Evolutionary conservation across 2,329 filamentous ascomycete genomes (phyloP).

Genomic region (Xylariaceae sp.): DNA sequence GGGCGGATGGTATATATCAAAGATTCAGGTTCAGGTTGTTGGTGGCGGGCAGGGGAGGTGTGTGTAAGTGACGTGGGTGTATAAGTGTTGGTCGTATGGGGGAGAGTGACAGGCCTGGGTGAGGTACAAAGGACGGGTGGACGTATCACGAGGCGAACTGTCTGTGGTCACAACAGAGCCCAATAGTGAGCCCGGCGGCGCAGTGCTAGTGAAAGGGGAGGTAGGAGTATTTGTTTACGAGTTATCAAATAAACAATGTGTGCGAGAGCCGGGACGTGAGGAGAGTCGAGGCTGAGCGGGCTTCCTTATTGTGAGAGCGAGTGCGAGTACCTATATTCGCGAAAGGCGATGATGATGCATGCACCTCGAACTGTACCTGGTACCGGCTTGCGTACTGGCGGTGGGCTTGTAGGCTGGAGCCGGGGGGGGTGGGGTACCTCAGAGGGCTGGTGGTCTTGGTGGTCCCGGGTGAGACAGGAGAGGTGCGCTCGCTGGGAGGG

Average conservation of each 20-base stretch:
- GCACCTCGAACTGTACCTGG: neutral
- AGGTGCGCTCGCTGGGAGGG: slow-evolving; percentile 22
- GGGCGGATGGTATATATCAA: slow-evolving; percentile 29
- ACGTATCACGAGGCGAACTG: slow-evolving; percentile 34
- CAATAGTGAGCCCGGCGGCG: slow-evolving; percentile 24
- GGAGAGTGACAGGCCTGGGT: slow-evolving; percentile 7
- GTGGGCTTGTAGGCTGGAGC: neutral
- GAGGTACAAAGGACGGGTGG: slow-evolving; percentile 16
- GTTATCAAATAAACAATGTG: slow-evolving; percentile 6
- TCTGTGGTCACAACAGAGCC: slow-evolving; percentile 28
- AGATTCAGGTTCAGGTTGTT: slow-evolving; percentile 15
- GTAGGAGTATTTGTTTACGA: slow-evolving; percentile 7
- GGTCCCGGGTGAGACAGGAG: slow-evolving; percentile 12
- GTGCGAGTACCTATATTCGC: neutral
- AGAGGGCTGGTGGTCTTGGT: slow-evolving; percentile 16
- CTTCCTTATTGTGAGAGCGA: slow-evolving; percentile 14
- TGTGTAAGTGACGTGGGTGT: slow-evolving; percentile 12
- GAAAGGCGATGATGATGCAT: too few species aligned
- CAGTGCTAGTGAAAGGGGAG: slow-evolving; percentile 15
- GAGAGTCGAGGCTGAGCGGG: slow-evolving; percentile 33
- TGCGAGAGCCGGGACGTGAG: slow-evolving; percentile 29
- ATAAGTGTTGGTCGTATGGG: slow-evolving; percentile 1
- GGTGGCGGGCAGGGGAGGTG: slow-evolving; percentile 15
- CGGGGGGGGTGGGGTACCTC: slow-evolving; percentile 9
- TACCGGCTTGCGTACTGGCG: neutral